Base-by-base conservation (phyloP, 139 green algal genomes). In the Coccomyxa sp. region DNA sequence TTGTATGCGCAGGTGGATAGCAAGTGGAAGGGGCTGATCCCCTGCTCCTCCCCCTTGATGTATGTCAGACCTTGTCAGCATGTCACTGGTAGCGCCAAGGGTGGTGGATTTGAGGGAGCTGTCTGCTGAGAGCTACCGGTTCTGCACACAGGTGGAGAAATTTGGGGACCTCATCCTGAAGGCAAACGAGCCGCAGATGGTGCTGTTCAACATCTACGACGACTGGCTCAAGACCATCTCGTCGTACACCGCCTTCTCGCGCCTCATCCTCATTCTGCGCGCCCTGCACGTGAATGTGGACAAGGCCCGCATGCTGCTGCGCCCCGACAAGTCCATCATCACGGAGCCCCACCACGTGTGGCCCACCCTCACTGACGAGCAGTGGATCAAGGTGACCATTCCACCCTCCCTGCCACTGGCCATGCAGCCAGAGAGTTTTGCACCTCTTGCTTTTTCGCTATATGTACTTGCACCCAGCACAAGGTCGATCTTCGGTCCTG, bases 201-300 rank as follows among this genome's bases (percentile, higher is more conserved):
- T 99, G 81, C 92, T 99, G 74, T 99, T 99, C 94, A 99, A 99
- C 94, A 95, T 99, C 87, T 99, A 99, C 90, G 97, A 99, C 87
- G 97, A 99, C 95, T 99, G 97, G 96, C 92, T 99, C 66, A 96
- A 96, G 84, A 97, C 94, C 66, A 97, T 99, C 86, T 96, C 89
- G 75, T 96, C 92, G 58, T 99, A 99, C 94, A 99, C 97, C 18
- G 97, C 97, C 77, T 99, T 99, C 92, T 97, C 90, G 16, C 90
- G 97, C 60, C 93, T 99, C 58, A 97, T 99, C 83, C 94, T 99
- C 81, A 99, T 99, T 89, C 93, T 99, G 84, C 89, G 96, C 59
- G 94, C 97, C 28, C 93, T 99, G 85, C 97, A 99, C 88, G 96
- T 99, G 80, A 98, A 99, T 89, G 93, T 96, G 57, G 97, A 99